phyloP scores from a whole-genome alignment of 2,329 filamentous ascomycete genomes.

The Nemania sp. region DNA sequence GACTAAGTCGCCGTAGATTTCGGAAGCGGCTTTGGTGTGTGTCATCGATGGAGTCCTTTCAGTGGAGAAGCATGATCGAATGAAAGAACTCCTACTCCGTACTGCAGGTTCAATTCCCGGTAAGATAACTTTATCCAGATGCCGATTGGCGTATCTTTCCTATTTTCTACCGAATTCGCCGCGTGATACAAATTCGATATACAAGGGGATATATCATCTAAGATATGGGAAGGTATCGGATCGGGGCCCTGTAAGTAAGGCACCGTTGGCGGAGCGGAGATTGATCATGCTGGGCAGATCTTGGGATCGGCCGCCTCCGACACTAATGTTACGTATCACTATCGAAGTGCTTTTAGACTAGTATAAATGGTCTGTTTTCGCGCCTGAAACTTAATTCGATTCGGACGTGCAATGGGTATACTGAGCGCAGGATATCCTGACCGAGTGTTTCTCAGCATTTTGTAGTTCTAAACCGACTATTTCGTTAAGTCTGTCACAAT shows the following conservation, averaged over 20 bases:
- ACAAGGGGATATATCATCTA: not conserved
- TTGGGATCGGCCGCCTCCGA: slow-evolving; percentile 10
- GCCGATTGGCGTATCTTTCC: not conserved
- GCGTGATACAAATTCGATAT: not conserved
- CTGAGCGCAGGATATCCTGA: no score
- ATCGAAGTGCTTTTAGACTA: not conserved
- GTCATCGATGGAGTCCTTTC: not conserved
- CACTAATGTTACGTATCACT: not conserved
- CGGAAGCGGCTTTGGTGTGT: not conserved
- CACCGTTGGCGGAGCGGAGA: slow-evolving; percentile 4
- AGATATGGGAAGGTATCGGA: not conserved
- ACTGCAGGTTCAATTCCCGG: not conserved
- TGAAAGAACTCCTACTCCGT: not conserved
- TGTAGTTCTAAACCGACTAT: no score
- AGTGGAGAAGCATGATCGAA: not conserved
- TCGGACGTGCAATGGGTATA: no score
- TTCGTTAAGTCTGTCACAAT: not conserved
- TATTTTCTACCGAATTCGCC: not conserved
- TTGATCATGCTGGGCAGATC: not conserved
- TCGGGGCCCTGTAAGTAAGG: not conserved
- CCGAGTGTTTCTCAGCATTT: no score
- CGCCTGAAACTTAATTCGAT: no score
- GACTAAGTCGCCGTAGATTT: not conserved
- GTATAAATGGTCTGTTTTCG: no score
- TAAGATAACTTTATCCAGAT: not conserved